phyloP scores from a whole-genome alignment of 169 alveolate genomes.

The Perkinsus marinus region DNA sequence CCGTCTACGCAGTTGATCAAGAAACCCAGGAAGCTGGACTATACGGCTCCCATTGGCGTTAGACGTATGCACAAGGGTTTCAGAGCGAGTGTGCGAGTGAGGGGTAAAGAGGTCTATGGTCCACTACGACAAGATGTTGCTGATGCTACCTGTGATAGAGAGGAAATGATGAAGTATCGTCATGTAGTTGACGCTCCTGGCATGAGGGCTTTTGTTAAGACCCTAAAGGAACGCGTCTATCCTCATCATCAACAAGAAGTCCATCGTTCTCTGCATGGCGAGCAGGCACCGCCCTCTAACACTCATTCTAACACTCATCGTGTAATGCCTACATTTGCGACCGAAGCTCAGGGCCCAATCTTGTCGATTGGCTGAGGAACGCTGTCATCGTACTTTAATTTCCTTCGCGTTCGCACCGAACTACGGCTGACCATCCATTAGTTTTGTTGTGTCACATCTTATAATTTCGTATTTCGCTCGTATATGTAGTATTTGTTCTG shows the following conservation, averaged over 20 bases:
- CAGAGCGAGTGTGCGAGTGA: background rate
- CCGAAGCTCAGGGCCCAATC: no score
- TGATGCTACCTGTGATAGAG: background rate
- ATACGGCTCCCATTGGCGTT: background rate
- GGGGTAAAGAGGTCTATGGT: background rate
- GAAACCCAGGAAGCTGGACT: background rate
- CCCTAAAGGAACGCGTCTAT: background rate
- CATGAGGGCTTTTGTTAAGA: background rate
- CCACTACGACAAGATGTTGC: background rate
- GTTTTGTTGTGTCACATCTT: no score
- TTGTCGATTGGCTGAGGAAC: no score
- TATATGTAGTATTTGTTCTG: background rate
- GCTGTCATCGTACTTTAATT: no score
- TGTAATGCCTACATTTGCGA: no score
- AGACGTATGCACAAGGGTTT: background rate
- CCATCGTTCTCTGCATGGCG: no score
- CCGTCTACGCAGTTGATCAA: background rate
- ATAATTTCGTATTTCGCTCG: no score
- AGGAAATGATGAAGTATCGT: background rate
- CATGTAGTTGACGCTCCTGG: background rate
- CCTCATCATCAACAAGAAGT: background rate
- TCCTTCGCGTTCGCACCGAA: no score
- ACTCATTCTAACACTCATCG: no score
- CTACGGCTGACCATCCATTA: no score
- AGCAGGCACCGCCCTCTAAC: no score